Conservation (phyloP, 2,329 filamentous ascomycete species). For the Calonectria pseudoturangicola region DNA sequence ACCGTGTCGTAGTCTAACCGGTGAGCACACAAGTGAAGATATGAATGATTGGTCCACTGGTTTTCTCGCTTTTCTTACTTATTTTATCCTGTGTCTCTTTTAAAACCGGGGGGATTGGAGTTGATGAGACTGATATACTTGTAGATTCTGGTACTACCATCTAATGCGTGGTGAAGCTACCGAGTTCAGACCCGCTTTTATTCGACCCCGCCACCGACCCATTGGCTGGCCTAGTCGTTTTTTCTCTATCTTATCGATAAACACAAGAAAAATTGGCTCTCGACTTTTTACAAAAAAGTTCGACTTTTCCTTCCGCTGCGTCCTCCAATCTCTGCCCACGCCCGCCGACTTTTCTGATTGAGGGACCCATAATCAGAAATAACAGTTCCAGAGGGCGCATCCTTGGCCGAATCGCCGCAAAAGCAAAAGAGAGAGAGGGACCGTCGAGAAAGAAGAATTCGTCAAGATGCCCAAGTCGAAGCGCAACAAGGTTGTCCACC, state of each 20-base stretch:
- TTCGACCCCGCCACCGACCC: slow-evolving; percentile 19
- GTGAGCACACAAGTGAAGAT: too few relatives aligned
- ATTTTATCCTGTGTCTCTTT: too few relatives aligned
- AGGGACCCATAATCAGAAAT: not conserved
- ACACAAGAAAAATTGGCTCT: slow-evolving; percentile 17
- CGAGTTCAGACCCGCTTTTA: slow-evolving; percentile 31
- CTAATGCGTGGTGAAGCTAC: slow-evolving; percentile 38
- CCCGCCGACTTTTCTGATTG: not conserved
- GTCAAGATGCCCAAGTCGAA: slow-evolving; percentile 94
- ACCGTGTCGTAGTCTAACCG: too few relatives aligned
- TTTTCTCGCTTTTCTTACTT: too few relatives aligned
- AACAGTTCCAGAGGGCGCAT: not conserved
- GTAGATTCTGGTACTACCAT: not conserved
- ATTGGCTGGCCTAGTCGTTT: slow-evolving; percentile 47
- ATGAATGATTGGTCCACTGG: too few relatives aligned
- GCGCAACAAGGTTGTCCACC: slow-evolving; percentile 90
- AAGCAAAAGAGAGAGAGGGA: not conserved
- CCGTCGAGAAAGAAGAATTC: slow-evolving; percentile 31
- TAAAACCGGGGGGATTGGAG: not conserved
- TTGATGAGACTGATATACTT: not conserved
- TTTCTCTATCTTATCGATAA: slow-evolving; percentile 59
- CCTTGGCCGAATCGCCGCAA: not conserved
- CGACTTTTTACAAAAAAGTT: too few relatives aligned
- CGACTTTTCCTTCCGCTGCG: slow-evolving; percentile 23
- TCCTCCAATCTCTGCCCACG: not conserved